A percentile compares a stretch with the other conserved stretches of the same genome.
phyloP scores from a whole-genome alignment of 805 yeast genomes.

The Wickerhamiella cacticola region DNA sequence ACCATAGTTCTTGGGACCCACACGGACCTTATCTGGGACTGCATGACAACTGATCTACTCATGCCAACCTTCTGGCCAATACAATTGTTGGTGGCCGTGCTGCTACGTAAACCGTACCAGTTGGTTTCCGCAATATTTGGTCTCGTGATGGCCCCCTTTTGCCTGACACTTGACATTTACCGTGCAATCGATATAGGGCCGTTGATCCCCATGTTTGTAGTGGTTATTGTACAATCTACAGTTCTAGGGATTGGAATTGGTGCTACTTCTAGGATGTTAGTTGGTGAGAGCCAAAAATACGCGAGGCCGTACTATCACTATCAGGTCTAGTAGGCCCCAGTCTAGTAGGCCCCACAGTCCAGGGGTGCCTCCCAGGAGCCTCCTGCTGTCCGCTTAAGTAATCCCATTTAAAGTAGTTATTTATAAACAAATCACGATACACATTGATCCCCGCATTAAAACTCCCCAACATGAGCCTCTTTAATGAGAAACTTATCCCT shows the following conservation, averaged over 20 bases:
- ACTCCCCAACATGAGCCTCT: constrained; percentile 11
- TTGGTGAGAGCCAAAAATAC: too few relatives aligned
- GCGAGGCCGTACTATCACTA: too few relatives aligned
- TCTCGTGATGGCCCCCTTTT: not conserved
- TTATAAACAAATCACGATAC: not conserved
- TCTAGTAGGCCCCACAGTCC: too few relatives aligned
- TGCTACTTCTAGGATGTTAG: not conserved
- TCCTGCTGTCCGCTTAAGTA: too few relatives aligned
- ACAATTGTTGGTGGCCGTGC: too few relatives aligned
- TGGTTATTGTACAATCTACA: not conserved
- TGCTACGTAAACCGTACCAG: not conserved
- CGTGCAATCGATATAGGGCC: not conserved
- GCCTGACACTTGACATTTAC: not conserved
- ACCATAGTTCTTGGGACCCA: too few relatives aligned
- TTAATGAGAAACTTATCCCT: constrained; percentile 24
- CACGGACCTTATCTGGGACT: too few relatives aligned
- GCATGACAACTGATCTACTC: too few relatives aligned
- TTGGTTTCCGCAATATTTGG: not conserved
- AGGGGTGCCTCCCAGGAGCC: too few relatives aligned
- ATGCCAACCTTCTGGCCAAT: too few relatives aligned
- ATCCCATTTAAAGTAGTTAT: too few relatives aligned
- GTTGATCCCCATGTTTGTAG: not conserved
- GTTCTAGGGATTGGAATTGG: not conserved
- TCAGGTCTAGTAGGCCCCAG: too few relatives aligned
- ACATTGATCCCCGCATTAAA: not conserved